These are phyloP conservation scores for Myriosclerotinia duriaeana DNA, from an alignment of 2,329 filamentous ascomycete species.

Conservation along the genomic window DNA sequence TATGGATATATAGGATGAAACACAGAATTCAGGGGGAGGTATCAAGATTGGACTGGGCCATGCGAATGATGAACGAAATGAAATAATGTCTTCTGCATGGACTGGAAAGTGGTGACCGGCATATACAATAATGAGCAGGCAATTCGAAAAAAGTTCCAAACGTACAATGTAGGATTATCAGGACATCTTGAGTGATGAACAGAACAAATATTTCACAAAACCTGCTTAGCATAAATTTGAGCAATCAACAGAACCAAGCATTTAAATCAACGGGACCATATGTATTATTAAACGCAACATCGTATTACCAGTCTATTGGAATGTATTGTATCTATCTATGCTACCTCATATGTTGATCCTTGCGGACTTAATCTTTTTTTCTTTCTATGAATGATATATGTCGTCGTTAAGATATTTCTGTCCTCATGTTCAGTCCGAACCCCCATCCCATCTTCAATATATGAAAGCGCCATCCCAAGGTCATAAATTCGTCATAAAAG, in stretches of 20 bases:
- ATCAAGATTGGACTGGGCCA: neutral
- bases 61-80: slow-evolving; percentile 10
- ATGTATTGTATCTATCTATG: slow-evolving; percentile 15
- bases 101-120: neutral
- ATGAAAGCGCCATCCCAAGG: slow-evolving; percentile 13
- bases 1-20: slow-evolving; percentile 6
- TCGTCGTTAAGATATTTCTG: slow-evolving; percentile 23
- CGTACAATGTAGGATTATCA: neutral
- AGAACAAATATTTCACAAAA: neutral
- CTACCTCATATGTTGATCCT: slow-evolving; percentile 8
- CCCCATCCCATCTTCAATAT: slow-evolving; percentile 7
- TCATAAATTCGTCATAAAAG: slow-evolving; percentile 11
- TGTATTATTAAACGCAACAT: neutral
- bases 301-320: slow-evolving; percentile 14
- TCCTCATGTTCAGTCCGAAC: neutral
- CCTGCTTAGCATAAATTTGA: neutral
- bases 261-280: neutral
- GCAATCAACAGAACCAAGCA: neutral
- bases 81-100: neutral
- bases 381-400: slow-evolving; percentile 19
- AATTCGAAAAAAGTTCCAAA: neutral
- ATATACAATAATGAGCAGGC: neutral
- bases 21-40: neutral
- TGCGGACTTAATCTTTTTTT: slow-evolving; percentile 21
- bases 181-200: neutral